Base-by-base conservation (phyloP, 2,329 filamentous ascomycete species). In the Fusarium newnesense region DNA sequence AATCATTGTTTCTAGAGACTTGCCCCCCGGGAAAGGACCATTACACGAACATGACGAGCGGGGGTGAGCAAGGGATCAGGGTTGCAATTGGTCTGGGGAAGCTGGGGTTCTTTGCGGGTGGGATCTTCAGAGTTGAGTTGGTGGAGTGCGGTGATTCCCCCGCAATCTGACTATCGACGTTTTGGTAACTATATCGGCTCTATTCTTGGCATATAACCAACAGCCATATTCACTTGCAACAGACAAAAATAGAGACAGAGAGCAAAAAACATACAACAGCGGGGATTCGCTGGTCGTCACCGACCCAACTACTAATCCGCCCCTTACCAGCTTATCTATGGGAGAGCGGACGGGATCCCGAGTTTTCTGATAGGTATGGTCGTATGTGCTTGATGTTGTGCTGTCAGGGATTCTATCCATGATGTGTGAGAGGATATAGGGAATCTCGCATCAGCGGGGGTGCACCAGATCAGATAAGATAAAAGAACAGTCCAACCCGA, bases 1-100 rank as follows among this genome's bases (percentile, higher is more conserved):
- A 73, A 61, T 70, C 47, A 56, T 40, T 49, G 46, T 32, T 24
- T 67, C 54, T 34, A 15, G 32, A 34, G 32, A 15, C 32, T 15
- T 34, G 12, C 26, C 28, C 39, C 39, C 57, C 50, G 40, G 36
- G 53, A 39, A 62, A 50, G 24, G 40, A 43, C 13, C 26, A 21
- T 72, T 67, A 74, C 65, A 64, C 65, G 70, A 64, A 28, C 47
- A 72, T 64, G 60, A 70, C 58, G 50, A 74, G 67, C 54, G 60
- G 26, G 36, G 26, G 39, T 16, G 26, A 60, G 37, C 37, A 50
- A 60, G 13, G 44, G 44, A 26, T 28, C 7, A 52, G n/a, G 49
- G 58, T 64, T 67, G 24, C 21, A 16, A 21, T 12, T 24, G 50
- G 50, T 39, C 50, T 28, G 50, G 34, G 34, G 26, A 28, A 11